phyloP scores from a whole-genome alignment of 2,329 filamentous ascomycete species.

The Aspergillus glaucus region DNA sequence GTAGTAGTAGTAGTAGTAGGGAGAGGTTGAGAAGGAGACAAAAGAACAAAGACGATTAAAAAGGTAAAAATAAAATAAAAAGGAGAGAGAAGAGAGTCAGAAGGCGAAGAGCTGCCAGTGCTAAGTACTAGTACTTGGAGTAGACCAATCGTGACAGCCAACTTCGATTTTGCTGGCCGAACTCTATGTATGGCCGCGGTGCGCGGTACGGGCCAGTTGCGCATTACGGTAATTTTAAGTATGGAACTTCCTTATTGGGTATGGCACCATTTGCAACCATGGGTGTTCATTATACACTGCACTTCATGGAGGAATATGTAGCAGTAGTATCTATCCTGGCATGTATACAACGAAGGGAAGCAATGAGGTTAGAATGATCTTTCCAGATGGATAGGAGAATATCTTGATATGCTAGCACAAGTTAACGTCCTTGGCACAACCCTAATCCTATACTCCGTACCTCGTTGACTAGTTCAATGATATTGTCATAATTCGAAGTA shows the following conservation, averaged over 20 bases:
- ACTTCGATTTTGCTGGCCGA: background rate
- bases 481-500: too few relatives aligned
- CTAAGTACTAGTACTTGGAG: too few relatives aligned
- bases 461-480: too few relatives aligned
- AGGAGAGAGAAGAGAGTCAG: background rate
- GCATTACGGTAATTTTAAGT: background rate
- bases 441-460: too few relatives aligned
- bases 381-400: too few relatives aligned
- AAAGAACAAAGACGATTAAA: slow-evolving; percentile 1
- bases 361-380: too few relatives aligned
- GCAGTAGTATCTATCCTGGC: too few relatives aligned
- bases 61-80: background rate
- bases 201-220: background rate
- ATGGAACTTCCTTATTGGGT: background rate
- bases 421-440: too few relatives aligned
- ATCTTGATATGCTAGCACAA: too few relatives aligned
- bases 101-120: background rate
- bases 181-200: background rate
- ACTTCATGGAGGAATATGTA: too few relatives aligned
- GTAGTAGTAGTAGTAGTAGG: background rate
- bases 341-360: too few relatives aligned
- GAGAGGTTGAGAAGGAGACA: background rate
- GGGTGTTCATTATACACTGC: background rate
- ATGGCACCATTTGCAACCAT: background rate
- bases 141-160: background rate